Evolutionary conservation across 345 rosid species (phyloP).

Genomic region (Brassica napus): Da-Ae NC_063445.1:12222501-12223000

Average conservation of each 20-base stretch:
- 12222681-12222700: not conserved
- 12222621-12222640: constrained; percentile 20
- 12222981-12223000: not conserved
- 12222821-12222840: not conserved
- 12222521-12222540: constrained; percentile 92
- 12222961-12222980: not conserved
- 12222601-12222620: constrained; percentile 55
- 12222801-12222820: not conserved
- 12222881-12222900: not conserved
- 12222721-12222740: not conserved
- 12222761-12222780: not conserved
- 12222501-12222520: constrained; percentile 56
- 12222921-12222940: not conserved
- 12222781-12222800: not conserved
- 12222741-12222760: not conserved
- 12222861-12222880: not conserved
- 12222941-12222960: not conserved
- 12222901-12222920: not conserved
- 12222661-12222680: not conserved
- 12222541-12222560: constrained; percentile 74
- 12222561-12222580: constrained; percentile 65
- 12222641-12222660: constrained; percentile 46
- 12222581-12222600: constrained; percentile 68
- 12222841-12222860: not conserved
- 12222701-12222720: not conserved